Percentiles rank a stretch among this genome's conserved stretches.
Conservation (phyloP, 2,329 filamentous ascomycete genomes). For the Cladosporium sp. region DNA sequence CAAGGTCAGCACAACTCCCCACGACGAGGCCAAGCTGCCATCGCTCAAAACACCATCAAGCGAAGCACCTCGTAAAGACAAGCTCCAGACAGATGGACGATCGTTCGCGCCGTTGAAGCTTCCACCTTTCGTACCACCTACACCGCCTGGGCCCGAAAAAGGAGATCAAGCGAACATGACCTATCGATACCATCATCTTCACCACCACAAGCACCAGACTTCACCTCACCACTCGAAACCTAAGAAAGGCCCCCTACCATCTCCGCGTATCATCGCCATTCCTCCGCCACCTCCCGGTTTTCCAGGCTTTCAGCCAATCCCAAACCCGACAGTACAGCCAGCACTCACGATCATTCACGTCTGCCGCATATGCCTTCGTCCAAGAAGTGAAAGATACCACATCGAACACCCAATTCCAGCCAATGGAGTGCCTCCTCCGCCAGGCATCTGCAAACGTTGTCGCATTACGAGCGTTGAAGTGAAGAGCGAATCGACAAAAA, state of each 20-base stretch:
- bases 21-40: neutral
- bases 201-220: neutral
- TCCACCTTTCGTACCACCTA: neutral
- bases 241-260: neutral
- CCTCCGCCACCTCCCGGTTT: slow-evolving; percentile 16
- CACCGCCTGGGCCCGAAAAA: neutral
- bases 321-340: slow-evolving; percentile 11
- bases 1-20: neutral
- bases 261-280: slow-evolving; percentile 11
- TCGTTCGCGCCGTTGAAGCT: neutral
- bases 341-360: slow-evolving; percentile 28
- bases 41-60: neutral
- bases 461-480: slow-evolving; percentile 22
- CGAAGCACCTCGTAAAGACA: neutral
- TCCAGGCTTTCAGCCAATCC: neutral
- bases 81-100: neutral
- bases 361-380: slow-evolving; percentile 28
- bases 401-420: slow-evolving; percentile 27
- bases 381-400: slow-evolving; percentile 30
- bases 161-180: neutral
- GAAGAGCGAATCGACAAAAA: slow-evolving; percentile 12
- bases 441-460: slow-evolving; percentile 30
- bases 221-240: neutral
- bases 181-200: slow-evolving; percentile 2
- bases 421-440: slow-evolving; percentile 26